Evolutionary conservation across 106 monocot species (phyloP), one percentile per base, ranked within the genome.

Genomic region (Amphibolis antarctica): DNA sequence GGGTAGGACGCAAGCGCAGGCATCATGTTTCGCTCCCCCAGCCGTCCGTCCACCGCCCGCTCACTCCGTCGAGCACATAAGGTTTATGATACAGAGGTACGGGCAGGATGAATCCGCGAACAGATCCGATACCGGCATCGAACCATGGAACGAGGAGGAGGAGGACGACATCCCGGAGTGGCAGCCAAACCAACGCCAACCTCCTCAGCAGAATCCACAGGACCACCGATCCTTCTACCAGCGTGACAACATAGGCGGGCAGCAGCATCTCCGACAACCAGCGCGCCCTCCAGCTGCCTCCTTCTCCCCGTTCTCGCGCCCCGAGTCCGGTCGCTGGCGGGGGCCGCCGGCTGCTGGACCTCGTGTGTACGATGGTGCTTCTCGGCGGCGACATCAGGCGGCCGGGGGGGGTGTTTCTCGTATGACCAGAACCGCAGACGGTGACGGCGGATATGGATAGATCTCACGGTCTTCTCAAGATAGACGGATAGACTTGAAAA

Each of bases 141-240:
- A 29, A 53, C 20, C 51, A 1, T 78, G 78, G 86, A 77, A 75
- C 17, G 76, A 70, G 28, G 81, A 80, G 28, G 79, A 85, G 47
- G 85, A 85, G 30, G 78, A 89, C 56, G 78, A 85, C 71, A 81
- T 86, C 12, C 87, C 86, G 28, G 88, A 84, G 36, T 84, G 84
- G 88, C 53, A 66, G 22, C 87, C 84, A 15, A 29, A 66, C 22
- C 64, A 60, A 18, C n/a, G 73, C 58, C 12, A 10, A 55, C 0
- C 74, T 42, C 71, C 48, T 23, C 74, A 74, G 18, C 68, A 48
- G 9, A 9, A 29, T 24, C 4, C 36, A 31, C 46, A 59, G 18
- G 27, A 36, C 1, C 72, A 69, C 25, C 46, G 50, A 1, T 21
- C 43, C 5, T 22, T 9, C 3, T 22, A 22, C 1, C 52, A 52